phyloP scores from a whole-genome alignment of 257 asterid species.

The Echium plantagineum region DNA sequence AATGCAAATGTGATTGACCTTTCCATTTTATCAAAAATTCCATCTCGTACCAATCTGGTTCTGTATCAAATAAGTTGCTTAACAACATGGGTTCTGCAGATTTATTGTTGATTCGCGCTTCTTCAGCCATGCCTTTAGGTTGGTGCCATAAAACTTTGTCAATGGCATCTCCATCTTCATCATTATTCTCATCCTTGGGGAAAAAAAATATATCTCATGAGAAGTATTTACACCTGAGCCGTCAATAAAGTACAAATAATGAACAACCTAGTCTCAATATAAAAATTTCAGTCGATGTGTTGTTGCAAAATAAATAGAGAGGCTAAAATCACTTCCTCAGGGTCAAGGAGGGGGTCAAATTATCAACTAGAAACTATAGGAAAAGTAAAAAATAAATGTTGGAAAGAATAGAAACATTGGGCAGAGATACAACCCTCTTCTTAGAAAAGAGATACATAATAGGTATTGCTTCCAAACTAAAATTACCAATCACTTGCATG shows the following conservation, averaged over 20 bases:
- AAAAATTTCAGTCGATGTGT: no score
- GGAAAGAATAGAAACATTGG: not conserved
- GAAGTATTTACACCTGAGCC: conserved; percentile 1
- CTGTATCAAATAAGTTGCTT: conserved; percentile 73
- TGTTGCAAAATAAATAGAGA: no score
- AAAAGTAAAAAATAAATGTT: not conserved
- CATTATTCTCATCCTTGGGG: conserved; percentile 73
- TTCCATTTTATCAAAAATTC: conserved; percentile 96
- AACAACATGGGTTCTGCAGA: conserved; percentile 64
- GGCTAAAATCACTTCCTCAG: not conserved
- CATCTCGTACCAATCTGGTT: conserved; percentile 76
- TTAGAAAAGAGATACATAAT: no score
- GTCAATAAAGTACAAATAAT: not conserved
- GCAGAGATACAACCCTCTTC: no score
- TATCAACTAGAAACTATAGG: not conserved
- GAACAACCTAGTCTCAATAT: not conserved
- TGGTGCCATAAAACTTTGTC: conserved; percentile 99
- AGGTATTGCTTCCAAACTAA: no score
- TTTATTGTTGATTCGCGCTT: conserved; percentile 66
- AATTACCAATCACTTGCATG: no score
- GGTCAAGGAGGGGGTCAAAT: not conserved
- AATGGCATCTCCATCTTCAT: conserved; percentile 82
- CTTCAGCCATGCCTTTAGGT: conserved; percentile 92
- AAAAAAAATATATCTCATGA: not conserved
- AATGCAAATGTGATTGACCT: conserved; percentile 98